These are phyloP conservation scores for Abortiporus biennis DNA, from an alignment of 1,284 basidiomycete species.

Conservation along the genomic window DNA sequence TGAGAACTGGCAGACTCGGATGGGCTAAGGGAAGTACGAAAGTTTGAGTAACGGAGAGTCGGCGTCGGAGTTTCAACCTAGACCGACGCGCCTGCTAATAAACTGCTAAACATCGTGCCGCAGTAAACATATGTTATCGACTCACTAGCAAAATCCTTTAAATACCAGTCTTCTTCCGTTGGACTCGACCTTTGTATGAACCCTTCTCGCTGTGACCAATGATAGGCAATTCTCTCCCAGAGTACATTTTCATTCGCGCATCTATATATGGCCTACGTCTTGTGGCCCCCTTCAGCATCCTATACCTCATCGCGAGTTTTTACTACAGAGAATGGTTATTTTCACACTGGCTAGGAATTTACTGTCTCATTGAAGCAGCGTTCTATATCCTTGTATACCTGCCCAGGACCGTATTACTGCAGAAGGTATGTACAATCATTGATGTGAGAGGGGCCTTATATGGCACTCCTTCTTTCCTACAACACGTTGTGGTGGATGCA, in stretches of 20 bases:
- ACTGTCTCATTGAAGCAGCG: conserved; percentile 35
- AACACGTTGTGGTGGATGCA: too few relatives aligned
- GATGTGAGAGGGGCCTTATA: too few relatives aligned
- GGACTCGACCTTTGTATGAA: too few relatives aligned
- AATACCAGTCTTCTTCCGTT: too few relatives aligned
- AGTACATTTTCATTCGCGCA: conserved; percentile 48
- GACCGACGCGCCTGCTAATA: too few relatives aligned
- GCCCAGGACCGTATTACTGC: conserved; percentile 37
- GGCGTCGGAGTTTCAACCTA: conserved; percentile 1
- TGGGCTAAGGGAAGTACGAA: neutral
- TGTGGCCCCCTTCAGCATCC: conserved; percentile 42
- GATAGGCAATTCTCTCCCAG: conserved; percentile 32
- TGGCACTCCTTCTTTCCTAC: too few relatives aligned
- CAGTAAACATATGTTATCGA: too few relatives aligned
- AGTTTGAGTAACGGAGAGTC: neutral
- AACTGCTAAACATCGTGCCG: too few relatives aligned
- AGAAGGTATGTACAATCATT: conserved; percentile 35
- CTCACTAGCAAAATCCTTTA: too few relatives aligned
- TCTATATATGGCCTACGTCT: conserved; percentile 42
- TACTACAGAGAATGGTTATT: conserved; percentile 22
- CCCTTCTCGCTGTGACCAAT: too few relatives aligned
- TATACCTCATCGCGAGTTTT: conserved; percentile 29
- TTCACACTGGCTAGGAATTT: conserved; percentile 25
- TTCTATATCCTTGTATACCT: conserved; percentile 49
- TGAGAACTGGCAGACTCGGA: neutral